Base-by-base conservation (phyloP, 2,329 filamentous ascomycete genomes). In the Pezicula rhizophila region DNA sequence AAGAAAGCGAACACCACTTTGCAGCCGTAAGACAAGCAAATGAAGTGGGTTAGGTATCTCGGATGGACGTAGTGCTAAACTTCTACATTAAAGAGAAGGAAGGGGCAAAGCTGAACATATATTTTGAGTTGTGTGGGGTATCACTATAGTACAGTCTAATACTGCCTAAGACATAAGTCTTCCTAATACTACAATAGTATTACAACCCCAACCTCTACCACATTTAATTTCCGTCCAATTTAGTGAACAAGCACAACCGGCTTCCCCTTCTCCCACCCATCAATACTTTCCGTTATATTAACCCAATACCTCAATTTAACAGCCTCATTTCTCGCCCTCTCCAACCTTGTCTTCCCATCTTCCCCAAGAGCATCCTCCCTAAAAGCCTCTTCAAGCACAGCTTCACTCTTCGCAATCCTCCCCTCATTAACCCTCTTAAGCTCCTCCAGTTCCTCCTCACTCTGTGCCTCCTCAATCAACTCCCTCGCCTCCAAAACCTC, bases 291-390 rank as follows among this genome's bases (percentile, higher is more conserved):
- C 53, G 82, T 78, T 52, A 97, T 84, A 68, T 91, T 96, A 48
- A 86, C 78, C 92, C 92, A 96, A 72, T 96, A 97, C 66, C 89
- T 75, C 70, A 96, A 68, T 66, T 79, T 75, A 2, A 96, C 82
- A 41, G 84, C 83, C 76, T 95, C 89, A 52, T 64, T 68, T 68
- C 78, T 82, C 14, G 90, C 92, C 8, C 53, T 68, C 37, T 82
- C 76, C 35, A 87, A 64, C 63, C 92, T 80, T 43, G 85, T 86
- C 8, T 66, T 12, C 40, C 12, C 20, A 14, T 23, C 14, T 15
- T 40, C 15, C 17, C 17, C 38, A 42, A 7, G 6, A 23, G 23
- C 23, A 23, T 4, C 23, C 23, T 31, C 60, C 53, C 70, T 74
- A 63, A 97, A 92, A 1, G 82, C 80, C 47, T 66, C 60, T 42